Percentiles rank a stretch among this genome's conserved stretches.
Evolutionary conservation across 805 yeast genomes (phyloP).

Genomic region (Sungouiozyma ichnusensis): DNA sequence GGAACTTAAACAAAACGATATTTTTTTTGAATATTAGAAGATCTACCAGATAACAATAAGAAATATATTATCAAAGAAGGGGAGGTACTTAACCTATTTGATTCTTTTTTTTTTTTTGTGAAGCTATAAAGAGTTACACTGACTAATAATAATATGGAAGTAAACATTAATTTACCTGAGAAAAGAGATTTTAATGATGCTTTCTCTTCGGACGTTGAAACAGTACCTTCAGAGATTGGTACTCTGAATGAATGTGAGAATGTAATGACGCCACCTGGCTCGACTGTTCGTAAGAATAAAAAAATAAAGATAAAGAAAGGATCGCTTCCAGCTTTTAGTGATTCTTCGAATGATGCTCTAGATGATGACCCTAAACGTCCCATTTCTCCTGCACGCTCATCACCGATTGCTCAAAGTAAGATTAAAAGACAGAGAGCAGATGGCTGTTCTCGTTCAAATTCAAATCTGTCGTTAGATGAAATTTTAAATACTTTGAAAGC

Average conservation of each 20-base stretch:
- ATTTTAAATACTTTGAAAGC: constrained; percentile 18
- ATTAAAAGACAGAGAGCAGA: constrained; percentile 24
- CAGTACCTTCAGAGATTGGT: neutral
- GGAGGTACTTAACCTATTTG: too few species aligned
- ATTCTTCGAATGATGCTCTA: neutral
- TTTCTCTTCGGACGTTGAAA: neutral
- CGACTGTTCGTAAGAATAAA: constrained; percentile 13
- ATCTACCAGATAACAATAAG: neutral
- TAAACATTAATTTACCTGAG: neutral
- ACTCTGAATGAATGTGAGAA: constrained; percentile 3
- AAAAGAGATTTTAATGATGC: constrained; percentile 8
- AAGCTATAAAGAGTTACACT: too few species aligned
- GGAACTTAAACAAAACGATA: too few species aligned
- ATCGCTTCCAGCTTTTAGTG: neutral
- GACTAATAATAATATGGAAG: constrained; percentile 1
- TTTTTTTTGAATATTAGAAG: too few species aligned
- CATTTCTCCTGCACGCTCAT: constrained; percentile 25
- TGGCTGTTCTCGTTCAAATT: constrained; percentile 22
- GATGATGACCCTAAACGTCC: constrained; percentile 10
- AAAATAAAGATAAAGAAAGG: constrained; percentile 1
- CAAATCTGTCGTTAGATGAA: constrained; percentile 23
- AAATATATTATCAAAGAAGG: neutral
- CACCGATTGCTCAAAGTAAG: constrained; percentile 23
- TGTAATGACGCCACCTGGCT: constrained; percentile 23
- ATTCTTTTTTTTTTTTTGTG: too few species aligned